phyloP scores from a whole-genome alignment of 345 rosid species.

The Noccaea bulbosa region DNA sequence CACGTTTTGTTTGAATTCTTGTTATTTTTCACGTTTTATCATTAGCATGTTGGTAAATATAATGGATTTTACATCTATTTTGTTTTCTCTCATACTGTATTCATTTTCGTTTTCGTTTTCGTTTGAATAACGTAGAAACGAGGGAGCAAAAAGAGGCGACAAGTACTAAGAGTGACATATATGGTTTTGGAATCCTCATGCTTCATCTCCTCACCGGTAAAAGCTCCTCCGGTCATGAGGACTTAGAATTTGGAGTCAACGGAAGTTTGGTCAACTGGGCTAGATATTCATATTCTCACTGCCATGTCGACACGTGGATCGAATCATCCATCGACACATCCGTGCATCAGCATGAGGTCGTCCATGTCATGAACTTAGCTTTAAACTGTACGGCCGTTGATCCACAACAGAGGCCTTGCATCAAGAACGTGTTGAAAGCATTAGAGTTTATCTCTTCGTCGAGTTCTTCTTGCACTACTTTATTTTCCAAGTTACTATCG shows the following conservation, averaged over 20 bases:
- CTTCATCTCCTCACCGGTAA: constrained; percentile 75
- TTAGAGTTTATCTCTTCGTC: constrained; percentile 50
- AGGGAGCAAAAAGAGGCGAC: constrained; percentile 56
- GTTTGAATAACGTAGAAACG: constrained; percentile 50
- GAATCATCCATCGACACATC: constrained; percentile 55
- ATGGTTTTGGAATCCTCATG: constrained; percentile 70
- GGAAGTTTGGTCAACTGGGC: constrained; percentile 73
- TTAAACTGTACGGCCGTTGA: constrained; percentile 70
- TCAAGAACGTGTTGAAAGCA: constrained; percentile 52
- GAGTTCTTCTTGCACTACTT: constrained; percentile 42
- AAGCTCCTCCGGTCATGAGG: constrained; percentile 42
- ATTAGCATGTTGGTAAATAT: not conserved
- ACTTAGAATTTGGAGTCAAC: constrained; percentile 62
- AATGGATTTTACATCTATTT: not conserved
- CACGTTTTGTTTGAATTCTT: no score
- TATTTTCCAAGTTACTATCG: constrained; percentile 47
- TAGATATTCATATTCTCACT: constrained; percentile 69
- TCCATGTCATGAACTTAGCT: constrained; percentile 72
- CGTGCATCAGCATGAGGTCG: constrained; percentile 47
- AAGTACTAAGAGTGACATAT: constrained; percentile 63
- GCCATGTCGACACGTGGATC: constrained; percentile 69
- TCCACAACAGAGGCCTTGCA: constrained; percentile 69
- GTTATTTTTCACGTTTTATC: no score
- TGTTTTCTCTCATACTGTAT: not conserved
- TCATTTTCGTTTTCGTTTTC: not conserved